These are phyloP conservation scores for Apiospora malaysiana DNA, from an alignment of 2,329 filamentous ascomycete genomes.

Conservation along the genomic window DNA sequence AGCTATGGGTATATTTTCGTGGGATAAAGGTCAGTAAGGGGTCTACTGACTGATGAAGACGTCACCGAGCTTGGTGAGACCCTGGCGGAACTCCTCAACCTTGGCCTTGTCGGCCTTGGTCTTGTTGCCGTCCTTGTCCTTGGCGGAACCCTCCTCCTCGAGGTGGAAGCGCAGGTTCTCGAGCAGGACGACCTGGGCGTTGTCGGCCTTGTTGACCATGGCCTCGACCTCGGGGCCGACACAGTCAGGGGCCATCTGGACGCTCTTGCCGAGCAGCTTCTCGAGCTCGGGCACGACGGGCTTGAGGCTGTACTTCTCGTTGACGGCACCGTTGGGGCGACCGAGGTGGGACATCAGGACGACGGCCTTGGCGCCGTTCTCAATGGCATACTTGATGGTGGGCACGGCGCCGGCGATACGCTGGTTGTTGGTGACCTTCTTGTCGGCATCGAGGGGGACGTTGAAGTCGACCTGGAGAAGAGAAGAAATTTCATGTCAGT, in stretches of 20 bases:
- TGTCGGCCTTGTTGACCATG: constrained; percentile 80
- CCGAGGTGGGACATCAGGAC: constrained; percentile 98
- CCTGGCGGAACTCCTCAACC: constrained; percentile 93
- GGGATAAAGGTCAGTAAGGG: background rate
- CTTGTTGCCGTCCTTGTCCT: constrained; percentile 95
- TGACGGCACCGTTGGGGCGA: constrained; percentile 87
- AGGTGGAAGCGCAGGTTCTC: constrained; percentile 99
- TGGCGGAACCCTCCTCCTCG: constrained; percentile 96
- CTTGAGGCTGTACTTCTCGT: constrained; percentile 93
- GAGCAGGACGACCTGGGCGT: constrained; percentile 85
- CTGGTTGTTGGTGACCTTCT: constrained; percentile 97
- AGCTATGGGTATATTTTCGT: background rate
- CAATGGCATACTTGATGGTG: constrained; percentile 92
- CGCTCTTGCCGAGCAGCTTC: constrained; percentile 83
- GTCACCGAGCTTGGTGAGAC: constrained; percentile 91
- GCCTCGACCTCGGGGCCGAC: constrained; percentile 91
- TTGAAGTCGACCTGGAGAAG: constrained; percentile 92
- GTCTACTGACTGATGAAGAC: constrained; percentile 85
- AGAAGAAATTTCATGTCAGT: constrained; percentile 29
- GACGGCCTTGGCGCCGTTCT: constrained; percentile 89
- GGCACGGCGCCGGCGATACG: constrained; percentile 95
- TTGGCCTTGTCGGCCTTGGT: constrained; percentile 94
- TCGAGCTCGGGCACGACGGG: constrained; percentile 90
- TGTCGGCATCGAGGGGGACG: constrained; percentile 90
- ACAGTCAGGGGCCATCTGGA: constrained; percentile 88